Base-by-base conservation (phyloP, 139 green algal species). In the Gonium pectorale region DNA sequence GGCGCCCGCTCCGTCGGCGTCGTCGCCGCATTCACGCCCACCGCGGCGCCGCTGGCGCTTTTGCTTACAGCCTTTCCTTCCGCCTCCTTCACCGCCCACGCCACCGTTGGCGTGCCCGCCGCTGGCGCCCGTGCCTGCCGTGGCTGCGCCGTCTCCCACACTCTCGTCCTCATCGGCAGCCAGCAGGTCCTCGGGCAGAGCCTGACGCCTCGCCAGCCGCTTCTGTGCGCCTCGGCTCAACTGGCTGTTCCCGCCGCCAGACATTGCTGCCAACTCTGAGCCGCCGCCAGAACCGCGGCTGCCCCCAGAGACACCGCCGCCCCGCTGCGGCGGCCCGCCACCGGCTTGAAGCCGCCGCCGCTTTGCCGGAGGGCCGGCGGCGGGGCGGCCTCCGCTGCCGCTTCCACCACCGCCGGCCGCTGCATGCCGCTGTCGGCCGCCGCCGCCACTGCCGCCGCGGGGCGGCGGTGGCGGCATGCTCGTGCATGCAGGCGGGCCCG, bases 161-260 rank as follows among this genome's bases (percentile, higher is more conserved):
- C 60, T 19, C n/a, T 26, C 71, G 33, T 66, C 43, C 26, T 51
- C 77, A 33, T 83, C 77, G 24, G 31, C 77, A 6, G 62, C 38
- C 77, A 83, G 44, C 3, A 83, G 77, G 62, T 83, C 77, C n/a
- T 83, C 77, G 9, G 77, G 60, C n/a, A 37, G 43, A 2, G 77
- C 40, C n/a, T 73, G 77, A 1, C 77, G 62, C 7, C 60, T 43
- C 22, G n/a, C 51, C 9, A 73, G 60, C 9, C 77, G 77, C 43
- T 73, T 73, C 43, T 62, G 60, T 22, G 60, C 62, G 21, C 62
- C 44, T 0, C 7, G 43, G 62, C 77, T 83, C 62, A 83, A 26
- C 7, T 54, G 60, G 60, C 59, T 83, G 43, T 59, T 82, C n/a
- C n/a, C n/a, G 59, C 60, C 77, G 29, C 62, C 62, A 4, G 60